Conservation (phyloP, 31 red algal genomes). For the Asparagopsis taxiformis region DNA sequence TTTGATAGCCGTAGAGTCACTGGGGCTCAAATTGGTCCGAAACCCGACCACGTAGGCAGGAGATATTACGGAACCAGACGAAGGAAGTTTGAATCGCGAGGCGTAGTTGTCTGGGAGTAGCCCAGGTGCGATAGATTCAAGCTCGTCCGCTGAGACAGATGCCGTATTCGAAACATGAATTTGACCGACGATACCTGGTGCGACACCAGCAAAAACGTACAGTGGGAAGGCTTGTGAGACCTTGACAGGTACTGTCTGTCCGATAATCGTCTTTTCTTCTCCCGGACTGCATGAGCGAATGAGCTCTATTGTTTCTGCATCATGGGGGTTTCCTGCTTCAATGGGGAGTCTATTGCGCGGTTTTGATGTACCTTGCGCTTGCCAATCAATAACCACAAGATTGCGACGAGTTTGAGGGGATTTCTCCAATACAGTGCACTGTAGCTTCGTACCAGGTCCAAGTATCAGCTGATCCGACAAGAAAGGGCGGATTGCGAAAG, state of each 20-base stretch:
- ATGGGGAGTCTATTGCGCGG: neutral
- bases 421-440: conserved; percentile 33
- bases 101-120: conserved; percentile 4
- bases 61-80: conserved; percentile 7
- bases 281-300: neutral
- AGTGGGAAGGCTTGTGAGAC: conserved; percentile 23
- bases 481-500: conserved; percentile 29
- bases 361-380: neutral
- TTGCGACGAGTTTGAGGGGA: conserved; percentile 12
- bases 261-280: conserved; percentile 23
- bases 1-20: conserved; percentile 26
- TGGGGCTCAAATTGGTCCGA: neutral
- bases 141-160: conserved; percentile 25
- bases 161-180: conserved; percentile 45
- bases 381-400: conserved; percentile 44
- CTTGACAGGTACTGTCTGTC: conserved; percentile 29
- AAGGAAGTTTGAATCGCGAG: conserved; percentile 24
- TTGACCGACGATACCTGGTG: conserved; percentile 45
- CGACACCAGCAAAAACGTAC: conserved; percentile 32
- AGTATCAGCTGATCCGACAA: conserved; percentile 17
- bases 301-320: neutral
- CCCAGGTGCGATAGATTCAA: conserved; percentile 1
- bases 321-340: neutral
- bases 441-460: conserved; percentile 29
- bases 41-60: conserved; percentile 36